phyloP scores from a whole-genome alignment of 352 stramenopile genomes.

The Globisporangium rhizosaccharum region DNA sequence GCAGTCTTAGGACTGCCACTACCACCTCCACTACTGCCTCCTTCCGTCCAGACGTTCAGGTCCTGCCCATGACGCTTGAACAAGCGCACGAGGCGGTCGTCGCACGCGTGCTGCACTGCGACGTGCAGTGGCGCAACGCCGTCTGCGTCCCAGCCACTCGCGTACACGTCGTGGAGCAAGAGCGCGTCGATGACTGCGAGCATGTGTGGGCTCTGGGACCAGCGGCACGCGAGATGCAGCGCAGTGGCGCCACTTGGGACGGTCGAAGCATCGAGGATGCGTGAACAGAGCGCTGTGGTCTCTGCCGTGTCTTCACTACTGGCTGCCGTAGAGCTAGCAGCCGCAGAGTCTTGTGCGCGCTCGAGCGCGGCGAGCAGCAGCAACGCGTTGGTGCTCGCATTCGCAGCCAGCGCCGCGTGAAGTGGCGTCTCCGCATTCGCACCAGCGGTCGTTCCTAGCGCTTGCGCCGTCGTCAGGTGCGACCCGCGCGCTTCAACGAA shows the following conservation, averaged over 20 bases:
- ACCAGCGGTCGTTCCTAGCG: conserved; percentile 21
- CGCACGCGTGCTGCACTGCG: conserved; percentile 36
- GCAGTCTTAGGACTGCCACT: background rate
- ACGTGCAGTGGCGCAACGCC: conserved; percentile 52
- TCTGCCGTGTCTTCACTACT: background rate
- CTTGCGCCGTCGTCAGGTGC: conserved; percentile 9
- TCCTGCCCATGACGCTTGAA: conserved; percentile 46
- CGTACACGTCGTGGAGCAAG: conserved; percentile 32
- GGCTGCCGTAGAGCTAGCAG: too few species aligned
- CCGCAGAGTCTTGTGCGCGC: background rate
- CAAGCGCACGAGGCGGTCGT: conserved; percentile 33
- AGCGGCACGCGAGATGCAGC: conserved; percentile 47
- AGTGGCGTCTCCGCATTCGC: conserved; percentile 29
- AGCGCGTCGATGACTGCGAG: conserved; percentile 38
- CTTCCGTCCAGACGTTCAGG: conserved; percentile 63
- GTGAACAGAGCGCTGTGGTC: too few species aligned
- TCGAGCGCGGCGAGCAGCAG: conserved; percentile 22
- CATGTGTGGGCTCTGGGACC: conserved; percentile 28
- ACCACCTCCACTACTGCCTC: background rate
- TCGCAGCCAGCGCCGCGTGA: conserved; percentile 34
- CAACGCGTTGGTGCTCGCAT: conserved; percentile 34
- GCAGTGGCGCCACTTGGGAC: conserved; percentile 25
- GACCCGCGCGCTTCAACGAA: conserved; percentile 21
- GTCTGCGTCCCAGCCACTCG: conserved; percentile 44
- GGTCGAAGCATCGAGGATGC: too few species aligned